Percentiles rank a stretch among this genome's conserved stretches.
These are phyloP conservation scores for Primulina huaijiensis DNA, from an alignment of 257 asterid genomes.

Conservation along the genomic window DNA sequence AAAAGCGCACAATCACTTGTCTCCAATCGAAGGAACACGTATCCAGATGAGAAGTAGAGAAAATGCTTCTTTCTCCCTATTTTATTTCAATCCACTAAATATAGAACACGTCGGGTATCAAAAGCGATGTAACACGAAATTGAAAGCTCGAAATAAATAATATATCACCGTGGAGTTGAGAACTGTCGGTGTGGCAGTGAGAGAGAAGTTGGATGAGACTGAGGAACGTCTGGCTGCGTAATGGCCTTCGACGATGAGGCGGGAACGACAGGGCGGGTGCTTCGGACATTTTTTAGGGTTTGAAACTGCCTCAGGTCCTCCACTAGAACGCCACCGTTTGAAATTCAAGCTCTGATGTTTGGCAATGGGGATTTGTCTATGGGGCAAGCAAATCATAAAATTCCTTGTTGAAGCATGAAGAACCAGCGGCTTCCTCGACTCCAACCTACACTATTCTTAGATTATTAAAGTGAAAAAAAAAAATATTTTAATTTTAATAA, in stretches of 20 bases:
- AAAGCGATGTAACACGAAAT: not conserved
- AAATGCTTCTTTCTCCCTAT: not conserved
- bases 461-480: too few relatives aligned
- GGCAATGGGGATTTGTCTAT: too few relatives aligned
- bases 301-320: conserved; percentile 33
- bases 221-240: conserved; percentile 55
- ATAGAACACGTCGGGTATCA: conserved; percentile 16
- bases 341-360: conserved; percentile 3
- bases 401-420: too few relatives aligned
- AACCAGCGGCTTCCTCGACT: too few relatives aligned
- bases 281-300: conserved; percentile 30
- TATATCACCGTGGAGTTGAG: not conserved
- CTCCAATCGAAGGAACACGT: conserved; percentile 1
- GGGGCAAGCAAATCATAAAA: not conserved
- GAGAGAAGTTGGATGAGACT: conserved; percentile 43
- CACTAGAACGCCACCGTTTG: conserved; percentile 28
- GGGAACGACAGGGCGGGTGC: conserved; percentile 28
- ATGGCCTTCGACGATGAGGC: conserved; percentile 53
- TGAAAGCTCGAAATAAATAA: not conserved
- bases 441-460: too few relatives aligned
- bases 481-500: too few relatives aligned
- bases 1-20: not conserved
- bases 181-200: conserved; percentile 27
- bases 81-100: conserved; percentile 3
- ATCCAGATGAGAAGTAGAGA: not conserved